Evolutionary conservation across 2,329 filamentous ascomycete genomes (phyloP).

Genomic region (Escovopsis sp.): DNA sequence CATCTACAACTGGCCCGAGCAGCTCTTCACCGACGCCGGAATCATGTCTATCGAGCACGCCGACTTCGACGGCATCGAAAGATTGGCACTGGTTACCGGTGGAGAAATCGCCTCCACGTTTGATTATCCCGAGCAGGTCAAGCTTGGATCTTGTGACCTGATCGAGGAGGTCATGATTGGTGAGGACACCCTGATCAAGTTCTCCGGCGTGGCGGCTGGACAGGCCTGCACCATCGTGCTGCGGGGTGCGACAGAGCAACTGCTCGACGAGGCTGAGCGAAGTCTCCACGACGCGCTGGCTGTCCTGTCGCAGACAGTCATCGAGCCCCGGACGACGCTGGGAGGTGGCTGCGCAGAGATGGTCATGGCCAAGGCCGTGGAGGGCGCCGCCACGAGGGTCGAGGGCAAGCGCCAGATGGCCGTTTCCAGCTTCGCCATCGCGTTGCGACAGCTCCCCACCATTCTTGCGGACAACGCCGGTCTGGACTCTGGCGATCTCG

Average conservation of each 20-base stretch:
- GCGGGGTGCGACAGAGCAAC: constrained; percentile 88
- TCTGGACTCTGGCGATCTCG: constrained; percentile 86
- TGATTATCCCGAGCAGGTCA: constrained; percentile 93
- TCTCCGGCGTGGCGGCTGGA: constrained; percentile 87
- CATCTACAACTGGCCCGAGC: constrained; percentile 99
- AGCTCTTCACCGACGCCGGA: constrained; percentile 92
- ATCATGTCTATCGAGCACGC: constrained; percentile 99
- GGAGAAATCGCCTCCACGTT: constrained; percentile 97
- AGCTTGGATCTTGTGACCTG: constrained; percentile 84
- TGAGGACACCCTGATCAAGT: constrained; percentile 93
- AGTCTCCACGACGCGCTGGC: constrained; percentile 92
- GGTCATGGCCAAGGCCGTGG: constrained; percentile 97
- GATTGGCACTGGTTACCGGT: constrained; percentile 84
- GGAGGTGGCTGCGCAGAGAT: constrained; percentile 96
- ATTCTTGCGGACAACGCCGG: constrained; percentile 97
- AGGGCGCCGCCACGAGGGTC: constrained; percentile 81
- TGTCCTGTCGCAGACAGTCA: constrained; percentile 90
- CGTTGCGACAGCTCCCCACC: constrained; percentile 83
- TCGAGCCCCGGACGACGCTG: constrained; percentile 83
- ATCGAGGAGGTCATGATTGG: constrained; percentile 98
- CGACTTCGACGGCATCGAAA: constrained; percentile 96
- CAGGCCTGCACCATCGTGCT: constrained; percentile 94
- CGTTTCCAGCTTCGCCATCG: constrained; percentile 76
- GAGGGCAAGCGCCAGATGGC: constrained; percentile 95
- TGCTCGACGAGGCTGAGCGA: constrained; percentile 91